phyloP scores from a whole-genome alignment of 2,329 filamentous ascomycete genomes.

The Diaporthe sp. region DNA sequence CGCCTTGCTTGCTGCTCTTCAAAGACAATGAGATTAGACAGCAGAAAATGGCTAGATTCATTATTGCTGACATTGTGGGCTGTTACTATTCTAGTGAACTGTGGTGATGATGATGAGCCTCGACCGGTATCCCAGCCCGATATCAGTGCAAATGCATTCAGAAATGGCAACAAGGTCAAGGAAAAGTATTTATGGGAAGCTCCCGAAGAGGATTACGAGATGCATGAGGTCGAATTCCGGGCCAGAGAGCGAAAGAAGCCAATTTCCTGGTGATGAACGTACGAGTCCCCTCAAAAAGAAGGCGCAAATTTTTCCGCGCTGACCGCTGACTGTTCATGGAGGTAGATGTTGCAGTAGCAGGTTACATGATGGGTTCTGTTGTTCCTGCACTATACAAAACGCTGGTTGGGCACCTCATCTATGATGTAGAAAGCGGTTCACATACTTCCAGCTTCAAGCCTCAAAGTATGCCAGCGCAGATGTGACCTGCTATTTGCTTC shows the following conservation, averaged over 20 bases:
- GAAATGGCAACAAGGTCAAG: not conserved
- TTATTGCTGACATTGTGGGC: not conserved
- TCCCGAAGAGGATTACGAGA: not conserved
- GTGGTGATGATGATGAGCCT: not conserved
- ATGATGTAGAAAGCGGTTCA: no score
- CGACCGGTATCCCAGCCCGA: not conserved
- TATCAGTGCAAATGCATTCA: not conserved
- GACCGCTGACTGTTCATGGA: not conserved
- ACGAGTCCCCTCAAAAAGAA: not conserved
- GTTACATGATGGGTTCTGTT: not conserved
- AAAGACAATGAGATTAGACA: not conserved
- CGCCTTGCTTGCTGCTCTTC: not conserved
- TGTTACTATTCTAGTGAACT: not conserved
- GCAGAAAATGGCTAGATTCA: not conserved
- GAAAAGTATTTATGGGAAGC: not conserved
- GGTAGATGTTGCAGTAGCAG: not conserved
- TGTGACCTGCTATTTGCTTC: not conserved
- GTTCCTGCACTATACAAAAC: no score
- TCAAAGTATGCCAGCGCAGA: not conserved
- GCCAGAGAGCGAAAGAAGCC: constrained; percentile 17
- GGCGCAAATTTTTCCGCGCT: no score
- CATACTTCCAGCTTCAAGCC: not conserved
- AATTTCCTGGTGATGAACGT: not conserved
- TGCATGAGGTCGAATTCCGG: not conserved
- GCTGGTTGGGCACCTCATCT: not conserved